Conservation (phyloP, 1,284 basidiomycete genomes). For the Ustilago trichophora region DNA sequence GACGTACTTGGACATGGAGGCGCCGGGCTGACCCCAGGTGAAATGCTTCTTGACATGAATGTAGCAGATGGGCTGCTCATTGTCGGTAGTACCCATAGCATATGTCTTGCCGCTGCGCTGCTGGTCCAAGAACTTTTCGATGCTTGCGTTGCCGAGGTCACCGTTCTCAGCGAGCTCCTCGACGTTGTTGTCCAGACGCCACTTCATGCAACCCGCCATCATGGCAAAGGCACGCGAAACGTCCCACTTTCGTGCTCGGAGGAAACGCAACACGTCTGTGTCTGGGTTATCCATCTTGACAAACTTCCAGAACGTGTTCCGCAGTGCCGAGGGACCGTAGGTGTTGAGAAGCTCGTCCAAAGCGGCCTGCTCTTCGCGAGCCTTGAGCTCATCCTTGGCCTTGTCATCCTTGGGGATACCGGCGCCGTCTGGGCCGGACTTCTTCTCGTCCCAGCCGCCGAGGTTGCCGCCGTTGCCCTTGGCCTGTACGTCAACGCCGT, state of each 20-base stretch:
- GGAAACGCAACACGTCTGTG: slow-evolving; percentile 65
- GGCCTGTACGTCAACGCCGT: slow-evolving; percentile 5
- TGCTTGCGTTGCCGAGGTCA: slow-evolving; percentile 65
- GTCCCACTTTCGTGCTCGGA: slow-evolving; percentile 67
- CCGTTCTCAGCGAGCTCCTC: slow-evolving; percentile 66
- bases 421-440: slow-evolving; percentile 43
- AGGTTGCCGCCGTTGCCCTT: slow-evolving; percentile 32
- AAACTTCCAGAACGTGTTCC: slow-evolving; percentile 66
- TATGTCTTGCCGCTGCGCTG: slow-evolving; percentile 66
- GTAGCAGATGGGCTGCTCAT: slow-evolving; percentile 65
- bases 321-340: slow-evolving; percentile 66
- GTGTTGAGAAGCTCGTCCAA: slow-evolving; percentile 64
- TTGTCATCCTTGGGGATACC: slow-evolving; percentile 63
- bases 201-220: slow-evolving; percentile 64
- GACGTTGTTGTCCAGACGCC: slow-evolving; percentile 64
- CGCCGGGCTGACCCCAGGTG: slow-evolving; percentile 61
- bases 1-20: slow-evolving; percentile 67
- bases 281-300: slow-evolving; percentile 61
- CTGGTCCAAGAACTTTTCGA: slow-evolving; percentile 66
- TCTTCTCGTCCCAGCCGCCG: slow-evolving; percentile 41
- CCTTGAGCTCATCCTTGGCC: slow-evolving; percentile 63
- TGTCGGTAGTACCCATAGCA: slow-evolving; percentile 63
- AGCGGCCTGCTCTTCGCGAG: slow-evolving; percentile 64
- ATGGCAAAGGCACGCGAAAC: slow-evolving; percentile 67
- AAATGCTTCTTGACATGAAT: slow-evolving; percentile 62